A percentile compares a stretch with the other conserved stretches of the same genome.
Evolutionary conservation across 1,139 yeast genomes (phyloP).

Genomic region (Zygotorulaspora mrakii): DNA sequence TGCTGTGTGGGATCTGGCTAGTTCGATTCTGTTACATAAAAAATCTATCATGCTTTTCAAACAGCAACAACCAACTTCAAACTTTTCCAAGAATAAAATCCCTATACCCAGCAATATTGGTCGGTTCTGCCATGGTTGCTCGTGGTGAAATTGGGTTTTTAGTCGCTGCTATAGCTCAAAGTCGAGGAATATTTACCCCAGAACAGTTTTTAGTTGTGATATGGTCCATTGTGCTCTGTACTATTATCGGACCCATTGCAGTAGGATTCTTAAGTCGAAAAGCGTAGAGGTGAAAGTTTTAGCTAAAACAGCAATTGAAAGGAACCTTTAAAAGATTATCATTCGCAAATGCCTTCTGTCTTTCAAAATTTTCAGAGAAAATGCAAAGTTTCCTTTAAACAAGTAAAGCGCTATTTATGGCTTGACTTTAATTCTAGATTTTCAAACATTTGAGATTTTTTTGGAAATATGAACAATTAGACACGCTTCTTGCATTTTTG

Average conservation of each 20-base stretch:
- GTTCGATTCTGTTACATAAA: not conserved
- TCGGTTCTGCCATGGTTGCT: conserved; percentile 5
- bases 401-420: not conserved
- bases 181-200: not conserved
- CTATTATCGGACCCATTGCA: conserved; percentile 1
- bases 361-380: not conserved
- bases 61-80: not conserved
- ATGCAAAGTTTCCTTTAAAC: not conserved
- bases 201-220: conserved; percentile 2
- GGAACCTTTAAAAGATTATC: no score
- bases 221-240: conserved; percentile 3
- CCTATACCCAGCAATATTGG: not conserved
- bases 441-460: no score
- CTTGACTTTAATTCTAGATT: not conserved
- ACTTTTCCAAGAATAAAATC: not conserved
- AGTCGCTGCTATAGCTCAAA: conserved; percentile 2
- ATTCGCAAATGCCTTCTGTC: no score
- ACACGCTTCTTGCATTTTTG: no score
- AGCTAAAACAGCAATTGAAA: not conserved
- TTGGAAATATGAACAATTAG: no score
- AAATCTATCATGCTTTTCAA: not conserved
- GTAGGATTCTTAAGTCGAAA: conserved; percentile 1
- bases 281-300: not conserved
- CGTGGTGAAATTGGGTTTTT: conserved; percentile 2
- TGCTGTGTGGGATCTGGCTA: conserved; percentile 2